Conservation (phyloP, 1,139 yeast species). For the Scheffersomyces parashehatae region DNA sequence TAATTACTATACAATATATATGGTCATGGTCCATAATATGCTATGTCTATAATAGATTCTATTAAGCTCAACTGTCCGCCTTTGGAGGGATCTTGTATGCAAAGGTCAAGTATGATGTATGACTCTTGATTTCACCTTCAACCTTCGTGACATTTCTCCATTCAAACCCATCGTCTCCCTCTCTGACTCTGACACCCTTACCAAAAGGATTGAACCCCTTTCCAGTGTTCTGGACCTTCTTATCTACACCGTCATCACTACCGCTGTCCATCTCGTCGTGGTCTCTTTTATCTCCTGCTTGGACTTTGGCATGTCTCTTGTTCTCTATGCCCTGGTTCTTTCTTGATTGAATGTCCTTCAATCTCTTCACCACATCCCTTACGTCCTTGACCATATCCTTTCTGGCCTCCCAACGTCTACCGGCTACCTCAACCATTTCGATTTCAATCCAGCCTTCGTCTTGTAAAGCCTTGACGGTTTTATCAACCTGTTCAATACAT, state of each 20-base stretch:
- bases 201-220: constrained; percentile 91
- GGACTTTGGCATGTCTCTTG: constrained; percentile 37
- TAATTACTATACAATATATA: too few relatives aligned
- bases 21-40: too few relatives aligned
- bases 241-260: constrained; percentile 8
- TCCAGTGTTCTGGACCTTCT: constrained; percentile 35
- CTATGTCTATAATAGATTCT: too few relatives aligned
- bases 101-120: constrained; percentile 92
- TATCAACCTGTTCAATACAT: constrained; percentile 94
- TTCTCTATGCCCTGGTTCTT: constrained; percentile 74
- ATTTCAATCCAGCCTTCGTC: constrained; percentile 82
- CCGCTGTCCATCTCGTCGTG: constrained; percentile 12
- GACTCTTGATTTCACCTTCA: constrained; percentile 86
- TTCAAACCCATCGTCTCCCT: constrained; percentile 76
- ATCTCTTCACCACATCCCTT: constrained; percentile 76
- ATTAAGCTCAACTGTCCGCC: too few relatives aligned
- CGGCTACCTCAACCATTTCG: constrained; percentile 91
- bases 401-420: constrained; percentile 87
- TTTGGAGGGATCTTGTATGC: constrained; percentile 49
- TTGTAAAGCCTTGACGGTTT: constrained; percentile 74
- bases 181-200: constrained; percentile 72
- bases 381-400: constrained; percentile 82
- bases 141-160: constrained; percentile 85
- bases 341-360: constrained; percentile 77
- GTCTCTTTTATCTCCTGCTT: constrained; percentile 20